Conservation (phyloP, 1,284 basidiomycete genomes). For the Tremellales sp. region DNA sequence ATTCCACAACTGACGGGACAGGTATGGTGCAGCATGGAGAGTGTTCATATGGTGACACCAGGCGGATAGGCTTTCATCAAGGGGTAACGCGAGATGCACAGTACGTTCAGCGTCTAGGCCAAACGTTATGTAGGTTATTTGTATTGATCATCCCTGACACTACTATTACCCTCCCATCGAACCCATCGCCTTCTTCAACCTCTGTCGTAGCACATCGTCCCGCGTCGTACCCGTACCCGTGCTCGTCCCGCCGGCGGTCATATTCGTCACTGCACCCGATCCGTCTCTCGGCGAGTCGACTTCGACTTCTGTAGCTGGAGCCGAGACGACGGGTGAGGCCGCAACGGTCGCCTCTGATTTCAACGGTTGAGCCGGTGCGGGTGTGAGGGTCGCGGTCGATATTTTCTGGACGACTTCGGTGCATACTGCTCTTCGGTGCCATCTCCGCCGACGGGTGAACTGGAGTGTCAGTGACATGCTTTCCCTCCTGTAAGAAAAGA, state of each 20-base stretch:
- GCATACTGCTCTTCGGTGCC: constrained; percentile 76
- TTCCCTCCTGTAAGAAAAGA: not conserved
- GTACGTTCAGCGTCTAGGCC: too few species aligned
- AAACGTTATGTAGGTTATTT: too few species aligned
- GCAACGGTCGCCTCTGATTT: constrained; percentile 5
- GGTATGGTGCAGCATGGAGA: too few species aligned
- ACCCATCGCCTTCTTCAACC: constrained; percentile 49
- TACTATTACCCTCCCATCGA: constrained; percentile 32
- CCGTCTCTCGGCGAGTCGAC: not conserved
- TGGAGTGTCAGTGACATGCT: constrained; percentile 32
- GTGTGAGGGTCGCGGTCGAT: constrained; percentile 8
- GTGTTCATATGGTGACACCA: too few species aligned
- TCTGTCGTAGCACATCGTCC: constrained; percentile 42
- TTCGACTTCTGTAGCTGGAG: not conserved
- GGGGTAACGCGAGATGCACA: too few species aligned
- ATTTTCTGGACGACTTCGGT: constrained; percentile 62
- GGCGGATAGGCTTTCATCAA: too few species aligned
- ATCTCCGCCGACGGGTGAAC: constrained; percentile 77
- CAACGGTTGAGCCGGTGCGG: constrained; percentile 1
- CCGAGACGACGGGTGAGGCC: constrained; percentile 8
- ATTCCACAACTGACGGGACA: too few species aligned
- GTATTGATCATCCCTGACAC: too few species aligned
- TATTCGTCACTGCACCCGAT: not conserved
- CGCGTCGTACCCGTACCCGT: constrained; percentile 17
- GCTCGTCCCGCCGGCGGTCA: constrained; percentile 6